A percentile compares a stretch with the other conserved stretches of the same genome.
Conservation (phyloP, 2,329 filamentous ascomycete genomes). For the Ophiocordyceps camponoti-floridani region DNA sequence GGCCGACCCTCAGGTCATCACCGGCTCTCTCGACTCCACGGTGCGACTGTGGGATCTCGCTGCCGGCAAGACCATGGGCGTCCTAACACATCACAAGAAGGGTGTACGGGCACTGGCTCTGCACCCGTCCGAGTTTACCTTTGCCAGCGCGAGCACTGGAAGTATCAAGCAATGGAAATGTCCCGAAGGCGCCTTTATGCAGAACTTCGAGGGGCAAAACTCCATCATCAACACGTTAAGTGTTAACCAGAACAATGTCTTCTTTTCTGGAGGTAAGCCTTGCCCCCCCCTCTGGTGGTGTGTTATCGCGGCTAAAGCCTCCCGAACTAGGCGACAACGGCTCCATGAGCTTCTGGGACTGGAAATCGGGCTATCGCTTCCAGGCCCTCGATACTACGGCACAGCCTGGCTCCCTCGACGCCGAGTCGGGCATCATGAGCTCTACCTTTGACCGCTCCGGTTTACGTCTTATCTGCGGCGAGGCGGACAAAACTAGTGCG, state of each 20-base stretch:
- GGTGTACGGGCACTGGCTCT: conserved; percentile 70
- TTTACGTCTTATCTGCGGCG: conserved; percentile 75
- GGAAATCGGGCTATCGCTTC: conserved; percentile 89
- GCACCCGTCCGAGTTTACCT: conserved; percentile 90
- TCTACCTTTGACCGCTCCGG: conserved; percentile 85
- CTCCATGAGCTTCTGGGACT: conserved; percentile 96
- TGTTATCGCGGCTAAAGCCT: background rate
- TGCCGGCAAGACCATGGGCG: conserved; percentile 88
- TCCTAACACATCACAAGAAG: conserved; percentile 97
- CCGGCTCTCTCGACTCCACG: conserved; percentile 78
- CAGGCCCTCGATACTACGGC: conserved; percentile 81
- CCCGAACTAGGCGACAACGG: conserved; percentile 57
- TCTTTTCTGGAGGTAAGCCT: conserved; percentile 62
- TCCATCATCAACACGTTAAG: conserved; percentile 88
- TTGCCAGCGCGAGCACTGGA: conserved; percentile 77
- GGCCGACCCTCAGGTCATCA: conserved; percentile 89
- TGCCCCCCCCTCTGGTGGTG: background rate
- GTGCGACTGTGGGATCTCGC: conserved; percentile 90
- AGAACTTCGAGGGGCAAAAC: conserved; percentile 95
- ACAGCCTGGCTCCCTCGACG: conserved; percentile 84
- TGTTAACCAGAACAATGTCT: conserved; percentile 85
- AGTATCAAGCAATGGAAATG: conserved; percentile 99
- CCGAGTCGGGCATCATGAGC: conserved; percentile 88
- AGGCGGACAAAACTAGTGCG: conserved; percentile 85
- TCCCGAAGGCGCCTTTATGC: conserved; percentile 95